These are phyloP conservation scores for Vitis hybrid DNA, from an alignment of 177 flowering plant species.

Conservation along the genomic window DNA sequence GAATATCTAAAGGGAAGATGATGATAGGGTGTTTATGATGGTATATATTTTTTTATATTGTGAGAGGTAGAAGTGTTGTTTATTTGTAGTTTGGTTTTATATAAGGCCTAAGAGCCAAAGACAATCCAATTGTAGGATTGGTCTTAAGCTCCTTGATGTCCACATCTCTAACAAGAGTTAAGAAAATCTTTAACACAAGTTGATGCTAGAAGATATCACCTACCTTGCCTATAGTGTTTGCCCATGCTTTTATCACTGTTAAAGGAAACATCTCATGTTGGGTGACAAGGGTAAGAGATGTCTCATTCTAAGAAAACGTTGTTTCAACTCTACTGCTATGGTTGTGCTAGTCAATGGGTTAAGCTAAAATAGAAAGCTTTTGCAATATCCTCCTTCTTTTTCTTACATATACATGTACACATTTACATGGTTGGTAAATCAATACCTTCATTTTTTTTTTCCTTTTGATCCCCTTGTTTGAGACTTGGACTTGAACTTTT, in stretches of 20 bases:
- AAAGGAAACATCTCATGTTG: constrained; percentile 19
- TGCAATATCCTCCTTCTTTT: constrained; percentile 20
- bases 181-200: constrained; percentile 7
- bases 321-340: constrained; percentile 31
- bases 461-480: no score
- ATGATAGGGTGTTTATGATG: no score
- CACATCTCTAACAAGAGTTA: constrained; percentile 24
- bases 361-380: constrained; percentile 20
- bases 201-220: constrained; percentile 21
- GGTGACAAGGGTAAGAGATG: constrained; percentile 17
- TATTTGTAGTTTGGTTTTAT: background rate
- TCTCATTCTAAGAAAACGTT: constrained; percentile 15
- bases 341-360: constrained; percentile 24
- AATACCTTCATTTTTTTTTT: no score
- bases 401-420: constrained; percentile 18
- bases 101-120: constrained; percentile 19
- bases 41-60: no score
- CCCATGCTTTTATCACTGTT: constrained; percentile 26
- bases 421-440: no score
- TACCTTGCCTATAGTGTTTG: constrained; percentile 10
- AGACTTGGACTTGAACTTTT: no score
- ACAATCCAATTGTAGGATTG: constrained; percentile 21
- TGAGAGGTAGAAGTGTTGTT: no score
- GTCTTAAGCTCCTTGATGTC: constrained; percentile 2
- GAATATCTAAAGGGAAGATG: no score